Evolutionary conservation across 2,329 filamentous ascomycete species (phyloP), one percentile per base, ranked within the genome.

Genomic region (Pseudocercospora musae): DNA sequence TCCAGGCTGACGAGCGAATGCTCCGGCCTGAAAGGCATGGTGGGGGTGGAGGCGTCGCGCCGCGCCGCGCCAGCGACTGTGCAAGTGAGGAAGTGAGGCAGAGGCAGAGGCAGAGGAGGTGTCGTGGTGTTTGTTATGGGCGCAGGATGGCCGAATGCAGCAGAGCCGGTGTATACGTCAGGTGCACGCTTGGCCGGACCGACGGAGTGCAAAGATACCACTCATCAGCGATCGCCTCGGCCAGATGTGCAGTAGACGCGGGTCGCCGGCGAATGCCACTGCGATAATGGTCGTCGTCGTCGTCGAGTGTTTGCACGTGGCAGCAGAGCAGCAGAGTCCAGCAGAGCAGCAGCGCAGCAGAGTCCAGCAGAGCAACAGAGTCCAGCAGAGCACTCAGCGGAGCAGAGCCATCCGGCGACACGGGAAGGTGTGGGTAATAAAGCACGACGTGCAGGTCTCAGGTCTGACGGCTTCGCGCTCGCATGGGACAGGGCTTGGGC

Each of bases 1-100:
- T 97, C 92, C 77, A 98, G 90, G 66, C 92, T 92, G 74, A 98
- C 84, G 76, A 98, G 90, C 73, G 94, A 90, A 64, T 89, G 89
- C 77, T 90, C 87, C 78, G 96, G 84, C 79, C 86, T 85, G 75
- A 90, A 87, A 80, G 92, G 91, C 94, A 98, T 98, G 42, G 66
- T 79, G 73, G 53, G 23, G 20, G 52, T n/a, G 52, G 40, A 33
- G 54, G 42, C 25, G 61, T 62, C 63, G 65, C 57, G n/a, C 48
- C 48, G n/a, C n/a, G n/a, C n/a, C n/a, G n/a, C n/a, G n/a, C n/a
- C n/a, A 58, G 59, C 46, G 59, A 57, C 23, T 44, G 46, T 53
- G 46, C 31, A 54, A 58, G 42, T 13, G 62, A 44, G 44, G 58
- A 53, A 31, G 46, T 57, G 11, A 21, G 54, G 44, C 20, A 25